Percentiles rank a stretch among this genome's conserved stretches.
Evolutionary conservation across 108 stramenopile species (phyloP).

Genomic region (Halocafeteria seosinensis): DNA sequence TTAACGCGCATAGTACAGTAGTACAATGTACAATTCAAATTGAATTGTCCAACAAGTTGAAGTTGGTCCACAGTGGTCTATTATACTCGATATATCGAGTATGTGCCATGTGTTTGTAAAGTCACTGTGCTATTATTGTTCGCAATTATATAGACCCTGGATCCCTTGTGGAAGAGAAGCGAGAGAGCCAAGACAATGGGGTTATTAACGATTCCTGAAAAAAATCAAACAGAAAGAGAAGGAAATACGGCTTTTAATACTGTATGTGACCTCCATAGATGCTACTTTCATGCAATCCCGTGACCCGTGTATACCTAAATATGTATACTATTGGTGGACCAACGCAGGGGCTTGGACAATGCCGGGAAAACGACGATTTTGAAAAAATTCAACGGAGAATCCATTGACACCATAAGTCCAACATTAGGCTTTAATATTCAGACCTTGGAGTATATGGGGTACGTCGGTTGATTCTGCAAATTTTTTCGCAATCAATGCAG

Average conservation of each 20-base stretch:
- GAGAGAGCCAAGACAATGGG: no score
- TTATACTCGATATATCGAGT: no score
- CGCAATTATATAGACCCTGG: no score
- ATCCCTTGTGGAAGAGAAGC: no score
- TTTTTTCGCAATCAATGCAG: background rate
- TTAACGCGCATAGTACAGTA: no score
- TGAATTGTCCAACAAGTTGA: no score
- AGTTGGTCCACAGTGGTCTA: no score
- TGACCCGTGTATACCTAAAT: background rate
- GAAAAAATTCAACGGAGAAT: constrained; percentile 71
- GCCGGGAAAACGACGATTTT: constrained; percentile 84
- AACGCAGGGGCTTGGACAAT: constrained; percentile 62
- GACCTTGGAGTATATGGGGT: constrained; percentile 63
- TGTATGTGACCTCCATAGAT: constrained; percentile 10
- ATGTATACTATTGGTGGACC: background rate
- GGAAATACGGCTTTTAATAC: constrained; percentile 79
- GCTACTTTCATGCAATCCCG: background rate
- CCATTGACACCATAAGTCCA: constrained; percentile 75
- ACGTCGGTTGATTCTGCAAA: constrained; percentile 3
- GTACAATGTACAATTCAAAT: no score
- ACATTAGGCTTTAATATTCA: constrained; percentile 96
- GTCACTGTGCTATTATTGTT: no score
- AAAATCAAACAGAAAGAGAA: constrained; percentile 90
- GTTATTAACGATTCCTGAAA: no score
- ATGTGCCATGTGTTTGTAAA: no score